phyloP scores from a whole-genome alignment of 2,329 filamentous ascomycete genomes.

The Simplicillium aogashimaense region DNA sequence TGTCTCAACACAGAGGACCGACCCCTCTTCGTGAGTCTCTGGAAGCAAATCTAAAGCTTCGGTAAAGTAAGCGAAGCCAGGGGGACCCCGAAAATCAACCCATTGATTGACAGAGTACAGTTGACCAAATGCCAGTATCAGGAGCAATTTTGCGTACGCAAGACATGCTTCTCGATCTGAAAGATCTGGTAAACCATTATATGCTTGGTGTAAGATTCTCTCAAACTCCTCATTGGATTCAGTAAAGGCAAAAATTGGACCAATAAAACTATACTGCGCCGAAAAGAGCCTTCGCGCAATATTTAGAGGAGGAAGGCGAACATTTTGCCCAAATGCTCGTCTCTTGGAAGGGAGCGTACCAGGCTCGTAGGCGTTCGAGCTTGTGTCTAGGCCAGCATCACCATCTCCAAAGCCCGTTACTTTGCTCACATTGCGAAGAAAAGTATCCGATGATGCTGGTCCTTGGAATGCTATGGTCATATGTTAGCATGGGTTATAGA shows the following conservation, averaged over 20 bases:
- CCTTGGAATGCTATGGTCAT: conserved; percentile 21
- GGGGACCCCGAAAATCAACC: conserved; percentile 39
- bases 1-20: conserved; percentile 43
- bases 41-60: conserved; percentile 40
- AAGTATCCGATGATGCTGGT: conserved; percentile 26
- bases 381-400: conserved; percentile 19
- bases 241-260: conserved; percentile 45
- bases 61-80: conserved; percentile 45
- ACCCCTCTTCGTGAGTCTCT: conserved; percentile 44
- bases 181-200: conserved; percentile 29
- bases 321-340: conserved; percentile 10
- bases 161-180: conserved; percentile 36
- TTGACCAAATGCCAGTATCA: conserved; percentile 44
- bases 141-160: conserved; percentile 37
- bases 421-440: conserved; percentile 24
- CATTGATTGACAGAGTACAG: conserved; percentile 49
- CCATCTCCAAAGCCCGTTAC: conserved; percentile 22
- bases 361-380: conserved; percentile 22
- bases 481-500: too few species aligned
- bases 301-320: conserved; percentile 36
- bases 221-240: conserved; percentile 35
- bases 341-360: conserved; percentile 21
- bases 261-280: conserved; percentile 45
- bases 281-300: conserved; percentile 39
- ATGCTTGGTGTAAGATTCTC: conserved; percentile 29